Conservation (phyloP, 2,329 filamentous ascomycete species). For the Neocatenulostroma microsporum region DNA sequence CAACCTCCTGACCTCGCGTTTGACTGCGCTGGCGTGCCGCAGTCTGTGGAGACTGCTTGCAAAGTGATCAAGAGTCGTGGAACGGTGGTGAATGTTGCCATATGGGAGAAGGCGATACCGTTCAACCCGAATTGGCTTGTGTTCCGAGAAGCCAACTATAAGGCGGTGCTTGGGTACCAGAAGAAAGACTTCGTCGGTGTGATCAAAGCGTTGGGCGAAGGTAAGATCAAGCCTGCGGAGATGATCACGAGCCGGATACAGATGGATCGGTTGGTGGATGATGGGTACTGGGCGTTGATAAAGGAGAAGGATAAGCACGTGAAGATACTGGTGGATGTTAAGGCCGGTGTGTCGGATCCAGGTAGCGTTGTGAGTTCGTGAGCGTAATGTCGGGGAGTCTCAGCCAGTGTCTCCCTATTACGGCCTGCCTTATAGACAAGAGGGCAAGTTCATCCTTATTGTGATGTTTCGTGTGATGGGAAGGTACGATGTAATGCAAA, state of each 20-base stretch:
- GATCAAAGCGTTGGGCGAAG: constrained; percentile 33
- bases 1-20: constrained; percentile 53
- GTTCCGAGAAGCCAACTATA: constrained; percentile 47
- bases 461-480: too few species aligned
- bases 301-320: constrained; percentile 55
- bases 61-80: constrained; percentile 46
- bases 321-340: constrained; percentile 51
- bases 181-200: constrained; percentile 50
- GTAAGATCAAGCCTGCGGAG: constrained; percentile 40
- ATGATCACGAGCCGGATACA: constrained; percentile 57
- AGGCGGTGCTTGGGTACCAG: constrained; percentile 44
- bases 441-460: too few species aligned
- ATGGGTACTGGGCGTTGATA: constrained; percentile 51
- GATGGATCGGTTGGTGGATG: constrained; percentile 49
- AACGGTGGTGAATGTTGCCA: constrained; percentile 56
- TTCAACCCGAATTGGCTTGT: constrained; percentile 50
- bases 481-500: too few species aligned
- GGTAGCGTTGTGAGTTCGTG: constrained; percentile 5
- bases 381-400: too few species aligned
- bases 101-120: constrained; percentile 51
- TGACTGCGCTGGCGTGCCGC: constrained; percentile 55
- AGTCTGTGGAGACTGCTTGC: constrained; percentile 36
- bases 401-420: too few species aligned
- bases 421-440: too few species aligned
- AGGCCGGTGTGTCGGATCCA: constrained; percentile 7